phyloP scores from a whole-genome alignment of 2,329 filamentous ascomycete species.

The Diaporthe eres region DNA sequence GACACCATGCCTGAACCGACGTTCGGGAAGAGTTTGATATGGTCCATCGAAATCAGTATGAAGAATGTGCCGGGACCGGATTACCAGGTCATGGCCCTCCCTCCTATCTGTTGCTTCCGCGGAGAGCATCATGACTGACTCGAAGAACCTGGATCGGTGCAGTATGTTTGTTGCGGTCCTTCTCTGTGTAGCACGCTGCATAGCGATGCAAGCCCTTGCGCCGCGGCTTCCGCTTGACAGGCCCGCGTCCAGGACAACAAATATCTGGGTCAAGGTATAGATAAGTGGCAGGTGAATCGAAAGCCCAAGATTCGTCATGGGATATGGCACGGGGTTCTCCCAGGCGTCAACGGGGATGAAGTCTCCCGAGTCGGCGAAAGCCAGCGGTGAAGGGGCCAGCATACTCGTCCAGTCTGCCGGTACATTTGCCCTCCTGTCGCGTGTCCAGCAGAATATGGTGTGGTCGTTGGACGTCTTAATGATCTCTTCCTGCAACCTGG shows the following conservation, averaged over 20 bases:
- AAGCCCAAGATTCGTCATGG: background rate
- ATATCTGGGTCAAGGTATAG: constrained; percentile 11
- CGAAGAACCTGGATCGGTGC: constrained; percentile 10
- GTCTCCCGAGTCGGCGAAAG: constrained; percentile 2
- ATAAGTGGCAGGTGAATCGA: constrained; percentile 18
- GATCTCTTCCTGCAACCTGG: constrained; percentile 48
- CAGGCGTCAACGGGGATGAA: constrained; percentile 5
- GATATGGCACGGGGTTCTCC: constrained; percentile 12
- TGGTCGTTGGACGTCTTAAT: constrained; percentile 42
- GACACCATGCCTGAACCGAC: background rate
- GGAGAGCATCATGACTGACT: background rate
- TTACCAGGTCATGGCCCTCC: constrained; percentile 12
- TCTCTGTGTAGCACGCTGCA: constrained; percentile 4
- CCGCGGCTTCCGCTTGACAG: background rate
- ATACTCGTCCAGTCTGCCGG: constrained; percentile 6
- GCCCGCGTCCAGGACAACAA: constrained; percentile 8
- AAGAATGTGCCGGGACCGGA: background rate
- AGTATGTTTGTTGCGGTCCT: constrained; percentile 4
- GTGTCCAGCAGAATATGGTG: constrained; percentile 41
- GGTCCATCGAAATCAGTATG: background rate
- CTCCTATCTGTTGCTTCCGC: constrained; percentile 5
- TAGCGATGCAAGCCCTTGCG: constrained; percentile 9
- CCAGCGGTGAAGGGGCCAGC: constrained; percentile 6
- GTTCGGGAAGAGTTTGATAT: background rate
- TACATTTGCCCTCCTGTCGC: constrained; percentile 1